Evolutionary conservation across 1,284 basidiomycete genomes (phyloP), one percentile per base, ranked within the genome.

Genomic region (Gomphus sp.): DNA sequence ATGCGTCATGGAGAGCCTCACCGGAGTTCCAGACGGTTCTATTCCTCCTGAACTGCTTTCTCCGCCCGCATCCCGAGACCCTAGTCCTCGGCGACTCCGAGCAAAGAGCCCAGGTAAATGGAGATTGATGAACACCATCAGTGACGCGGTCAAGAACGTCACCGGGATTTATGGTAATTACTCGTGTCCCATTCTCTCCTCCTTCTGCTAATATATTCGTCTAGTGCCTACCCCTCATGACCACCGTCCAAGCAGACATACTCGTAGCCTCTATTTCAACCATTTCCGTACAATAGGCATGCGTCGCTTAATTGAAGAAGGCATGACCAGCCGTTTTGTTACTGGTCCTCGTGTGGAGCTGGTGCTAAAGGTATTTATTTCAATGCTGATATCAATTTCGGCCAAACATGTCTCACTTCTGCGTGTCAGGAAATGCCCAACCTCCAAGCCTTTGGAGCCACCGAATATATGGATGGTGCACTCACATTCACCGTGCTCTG

Each of bases 261-360:
- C 92, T 34, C 83, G 80, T 39, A 87, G 90, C 67, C 74, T 94
- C 16, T 89, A 92, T 67, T 97, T 98, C 68, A 93, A 92, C 66
- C 89, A 93, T 68, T 98, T 96, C 74, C 84, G 93, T 37, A 95
- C 94, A 22, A 93, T 96, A 62, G 95, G 95, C 0, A 91, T 97
- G 84, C 82, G 93, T 55, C 85, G 96, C 25, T 93, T 90, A 0
- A 84, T 97, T n/a, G 92, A 91, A 41, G 92, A 98, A 71, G 91
- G 93, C 56, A 83, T 92, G 36, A 87, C 85, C 61, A 87, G 87
- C 62, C 89, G 94, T 14, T 99, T 96, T 67, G 95, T 98, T 33
- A 99, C 95, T 0, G 87, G 91, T 0, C 85, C 89, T 58, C 81
- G 94, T 52, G 79, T 99, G 4, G 81, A 89, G 63, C 84, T 85